Percentiles rank a stretch among this genome's conserved stretches.
These are phyloP conservation scores for Penicillium macrosclerotiorum DNA, from an alignment of 495 filamentous ascomycete species.

Conservation along the genomic window DNA sequence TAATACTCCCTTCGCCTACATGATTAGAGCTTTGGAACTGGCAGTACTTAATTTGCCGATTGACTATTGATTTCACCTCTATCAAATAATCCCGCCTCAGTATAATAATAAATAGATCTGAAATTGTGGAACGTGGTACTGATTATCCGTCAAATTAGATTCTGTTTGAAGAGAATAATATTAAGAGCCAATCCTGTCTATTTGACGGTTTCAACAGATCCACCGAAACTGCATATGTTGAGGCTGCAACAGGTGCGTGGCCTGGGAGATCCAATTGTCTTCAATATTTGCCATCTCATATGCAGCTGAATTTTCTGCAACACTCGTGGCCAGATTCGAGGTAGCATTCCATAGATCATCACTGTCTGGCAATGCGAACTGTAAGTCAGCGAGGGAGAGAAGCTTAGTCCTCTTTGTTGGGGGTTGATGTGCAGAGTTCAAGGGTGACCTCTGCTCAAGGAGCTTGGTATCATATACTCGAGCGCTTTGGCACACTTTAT, in stretches of 20 bases:
- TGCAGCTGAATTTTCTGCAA: neutral
- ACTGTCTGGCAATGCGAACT: slow-evolving; percentile 7
- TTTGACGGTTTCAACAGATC: too few relatives aligned
- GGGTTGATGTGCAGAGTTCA: neutral
- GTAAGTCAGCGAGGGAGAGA: slow-evolving; percentile 4
- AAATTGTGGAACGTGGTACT: too few relatives aligned
- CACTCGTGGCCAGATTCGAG: neutral
- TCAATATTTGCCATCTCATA: neutral
- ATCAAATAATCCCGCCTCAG: too few relatives aligned
- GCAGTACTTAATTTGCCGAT: too few relatives aligned
- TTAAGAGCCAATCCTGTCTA: too few relatives aligned
- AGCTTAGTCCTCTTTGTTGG: neutral
- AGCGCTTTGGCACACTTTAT: slow-evolving; percentile 6
- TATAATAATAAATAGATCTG: too few relatives aligned
- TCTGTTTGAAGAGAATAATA: too few relatives aligned
- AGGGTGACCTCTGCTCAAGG: neutral
- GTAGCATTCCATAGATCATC: slow-evolving; percentile 5
- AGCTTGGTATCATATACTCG: neutral
- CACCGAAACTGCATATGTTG: neutral
- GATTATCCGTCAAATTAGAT: too few relatives aligned
- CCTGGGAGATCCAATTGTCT: neutral
- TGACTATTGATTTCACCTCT: too few relatives aligned
- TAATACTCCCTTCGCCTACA: too few relatives aligned
- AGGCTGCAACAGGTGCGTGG: neutral
- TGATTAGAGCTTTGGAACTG: too few relatives aligned